phyloP scores from a whole-genome alignment of 345 rosid genomes.

The Gossypioides kirkii region DNA sequence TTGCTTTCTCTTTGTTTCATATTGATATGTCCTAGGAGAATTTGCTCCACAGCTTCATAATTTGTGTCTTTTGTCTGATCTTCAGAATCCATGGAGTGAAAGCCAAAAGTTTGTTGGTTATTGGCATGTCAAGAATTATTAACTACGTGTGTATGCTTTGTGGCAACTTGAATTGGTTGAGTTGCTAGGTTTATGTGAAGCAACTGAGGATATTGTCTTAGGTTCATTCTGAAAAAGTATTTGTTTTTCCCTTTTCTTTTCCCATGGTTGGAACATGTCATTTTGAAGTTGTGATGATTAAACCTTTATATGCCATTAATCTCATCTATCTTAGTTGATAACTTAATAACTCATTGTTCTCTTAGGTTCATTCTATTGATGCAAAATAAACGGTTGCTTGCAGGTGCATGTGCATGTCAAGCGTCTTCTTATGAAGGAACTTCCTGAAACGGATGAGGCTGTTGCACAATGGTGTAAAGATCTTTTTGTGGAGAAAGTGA shows the following conservation, averaged over 20 bases:
- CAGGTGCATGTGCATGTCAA: slow-evolving; percentile 79
- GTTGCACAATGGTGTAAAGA: slow-evolving; percentile 97
- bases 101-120: background rate
- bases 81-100: background rate
- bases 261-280: background rate
- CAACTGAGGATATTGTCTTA: background rate
- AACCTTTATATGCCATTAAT: background rate
- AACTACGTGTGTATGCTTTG: background rate
- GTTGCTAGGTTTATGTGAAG: background rate
- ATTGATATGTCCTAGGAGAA: background rate
- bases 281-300: background rate
- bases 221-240: background rate
- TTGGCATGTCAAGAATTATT: background rate
- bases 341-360: background rate
- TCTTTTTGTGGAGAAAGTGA: slow-evolving; percentile 75
- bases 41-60: background rate
- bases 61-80: background rate
- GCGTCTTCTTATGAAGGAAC: slow-evolving; percentile 72
- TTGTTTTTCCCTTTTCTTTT: background rate
- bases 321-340: background rate
- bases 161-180: background rate
- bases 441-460: slow-evolving; percentile 82
- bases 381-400: slow-evolving; percentile 20
- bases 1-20: background rate
- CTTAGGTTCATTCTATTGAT: background rate